Percentiles rank a stretch among this genome's conserved stretches.
Conservation (phyloP, 2,329 filamentous ascomycete genomes). For the Cordyceps farinosa region DNA sequence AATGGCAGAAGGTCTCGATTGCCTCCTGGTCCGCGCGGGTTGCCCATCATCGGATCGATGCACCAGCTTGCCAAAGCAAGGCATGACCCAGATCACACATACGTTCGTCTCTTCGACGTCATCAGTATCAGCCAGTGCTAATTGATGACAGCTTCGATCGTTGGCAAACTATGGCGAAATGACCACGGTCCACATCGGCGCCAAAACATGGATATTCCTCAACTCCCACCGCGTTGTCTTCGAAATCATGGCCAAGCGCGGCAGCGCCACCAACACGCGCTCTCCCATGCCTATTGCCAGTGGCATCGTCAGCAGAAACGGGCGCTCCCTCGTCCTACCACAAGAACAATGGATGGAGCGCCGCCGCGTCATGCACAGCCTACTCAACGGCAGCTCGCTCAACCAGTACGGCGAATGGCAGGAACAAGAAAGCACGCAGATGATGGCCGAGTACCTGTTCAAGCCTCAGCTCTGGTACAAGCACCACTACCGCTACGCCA, state of each 20-base stretch:
- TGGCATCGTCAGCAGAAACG: slow-evolving; percentile 33
- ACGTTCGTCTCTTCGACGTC: neutral
- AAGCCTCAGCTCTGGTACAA: slow-evolving; percentile 35
- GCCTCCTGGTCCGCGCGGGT: neutral
- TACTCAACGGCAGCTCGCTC: slow-evolving; percentile 34
- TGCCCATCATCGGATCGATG: slow-evolving; percentile 1
- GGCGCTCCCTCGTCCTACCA: slow-evolving; percentile 33
- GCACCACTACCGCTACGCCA: slow-evolving; percentile 40
- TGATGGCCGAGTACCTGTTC: slow-evolving; percentile 28
- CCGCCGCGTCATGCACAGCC: slow-evolving; percentile 37
- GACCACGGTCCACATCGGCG: slow-evolving; percentile 28
- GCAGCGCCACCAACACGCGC: slow-evolving; percentile 30
- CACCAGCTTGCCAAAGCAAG: neutral
- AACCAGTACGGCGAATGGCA: slow-evolving; percentile 33
- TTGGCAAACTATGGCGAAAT: slow-evolving; percentile 26
- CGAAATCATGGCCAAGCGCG: slow-evolving; percentile 36
- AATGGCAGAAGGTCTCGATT: neutral
- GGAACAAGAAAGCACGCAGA: slow-evolving; percentile 34
- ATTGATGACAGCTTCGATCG: neutral
- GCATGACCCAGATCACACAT: neutral
- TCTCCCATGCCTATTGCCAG: slow-evolving; percentile 29
- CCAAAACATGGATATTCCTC: slow-evolving; percentile 41
- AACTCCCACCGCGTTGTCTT: slow-evolving; percentile 38
- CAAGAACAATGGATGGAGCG: slow-evolving; percentile 33
- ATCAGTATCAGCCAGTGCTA: neutral